Evolutionary conservation across 805 yeast genomes (phyloP).

Genomic region (Zygosaccharomyces bailii): DNA sequence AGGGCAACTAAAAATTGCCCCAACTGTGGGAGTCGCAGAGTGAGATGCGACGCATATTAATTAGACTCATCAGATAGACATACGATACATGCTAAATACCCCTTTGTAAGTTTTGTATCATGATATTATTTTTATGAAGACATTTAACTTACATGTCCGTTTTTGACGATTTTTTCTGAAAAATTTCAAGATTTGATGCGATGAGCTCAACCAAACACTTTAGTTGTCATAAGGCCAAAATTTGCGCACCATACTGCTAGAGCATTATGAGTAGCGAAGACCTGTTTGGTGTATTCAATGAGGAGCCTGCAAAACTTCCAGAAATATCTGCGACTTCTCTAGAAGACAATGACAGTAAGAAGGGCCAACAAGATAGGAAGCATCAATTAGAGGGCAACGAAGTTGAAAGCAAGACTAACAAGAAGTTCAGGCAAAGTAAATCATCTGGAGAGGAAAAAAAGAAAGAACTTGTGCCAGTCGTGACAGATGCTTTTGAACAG

Average conservation of each 20-base stretch:
- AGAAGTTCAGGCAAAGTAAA: conserved; percentile 32
- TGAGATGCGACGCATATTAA: too few relatives aligned
- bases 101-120: neutral
- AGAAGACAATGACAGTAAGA: conserved; percentile 4
- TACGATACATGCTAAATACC: conserved; percentile 6
- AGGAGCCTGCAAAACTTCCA: conserved; percentile 23
- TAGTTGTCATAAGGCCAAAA: neutral
- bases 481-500: conserved; percentile 81
- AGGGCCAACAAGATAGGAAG: conserved; percentile 1
- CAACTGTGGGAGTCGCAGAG: conserved; percentile 14
- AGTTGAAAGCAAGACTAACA: conserved; percentile 12
- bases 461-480: conserved; percentile 61
- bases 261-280: conserved; percentile 23
- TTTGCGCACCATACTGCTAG: too few relatives aligned
- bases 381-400: conserved; percentile 8
- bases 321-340: conserved; percentile 19
- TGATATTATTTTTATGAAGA: neutral
- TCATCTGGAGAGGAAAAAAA: conserved; percentile 40
- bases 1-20: conserved; percentile 8
- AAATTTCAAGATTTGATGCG: conserved; percentile 11
- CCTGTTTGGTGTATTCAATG: conserved; percentile 36
- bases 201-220: conserved; percentile 12
- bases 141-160: conserved; percentile 40
- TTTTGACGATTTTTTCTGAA: conserved; percentile 35
- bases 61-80: too few relatives aligned